Conservation (phyloP, 192 early-diverging fungal genomes). For the Endogone sp. region DNA sequence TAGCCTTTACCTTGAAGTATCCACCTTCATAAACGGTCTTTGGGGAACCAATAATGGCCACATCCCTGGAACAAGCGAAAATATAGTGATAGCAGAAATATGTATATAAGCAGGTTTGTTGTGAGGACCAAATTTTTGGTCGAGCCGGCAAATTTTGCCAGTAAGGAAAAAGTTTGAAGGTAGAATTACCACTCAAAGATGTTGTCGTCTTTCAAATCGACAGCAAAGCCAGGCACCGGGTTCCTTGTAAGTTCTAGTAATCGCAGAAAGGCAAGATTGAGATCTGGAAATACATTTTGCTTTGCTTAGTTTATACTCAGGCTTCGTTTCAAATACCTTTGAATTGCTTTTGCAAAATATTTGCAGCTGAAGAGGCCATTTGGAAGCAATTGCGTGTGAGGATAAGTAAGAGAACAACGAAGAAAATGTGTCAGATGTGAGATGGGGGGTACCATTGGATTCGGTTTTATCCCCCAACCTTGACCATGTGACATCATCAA, state of each 20-base stretch:
- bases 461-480: too few relatives aligned
- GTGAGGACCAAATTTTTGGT: too few relatives aligned
- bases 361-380: conserved; percentile 35
- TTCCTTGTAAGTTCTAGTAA: conserved; percentile 40
- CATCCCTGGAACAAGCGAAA: conserved; percentile 30
- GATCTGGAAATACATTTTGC: background rate
- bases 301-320: background rate
- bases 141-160: too few relatives aligned
- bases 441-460: too few relatives aligned
- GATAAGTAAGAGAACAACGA: too few relatives aligned
- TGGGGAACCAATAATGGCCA: conserved; percentile 43
- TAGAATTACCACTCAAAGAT: conserved; percentile 34
- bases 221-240: conserved; percentile 49
- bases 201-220: conserved; percentile 41
- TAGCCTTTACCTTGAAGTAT: conserved; percentile 39
- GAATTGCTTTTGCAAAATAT: conserved; percentile 42
- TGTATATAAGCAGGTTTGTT: too few relatives aligned
- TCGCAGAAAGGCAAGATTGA: too few relatives aligned
- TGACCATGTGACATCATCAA: too few relatives aligned
- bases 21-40: conserved; percentile 46
- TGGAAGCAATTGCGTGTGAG: too few relatives aligned
- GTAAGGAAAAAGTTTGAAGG: too few relatives aligned
- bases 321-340: conserved; percentile 31
- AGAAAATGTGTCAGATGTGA: too few relatives aligned
- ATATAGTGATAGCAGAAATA: too few relatives aligned